Conservation (phyloP, 805 yeast species). For the Saccharomyces cerevisiae region DNA sequence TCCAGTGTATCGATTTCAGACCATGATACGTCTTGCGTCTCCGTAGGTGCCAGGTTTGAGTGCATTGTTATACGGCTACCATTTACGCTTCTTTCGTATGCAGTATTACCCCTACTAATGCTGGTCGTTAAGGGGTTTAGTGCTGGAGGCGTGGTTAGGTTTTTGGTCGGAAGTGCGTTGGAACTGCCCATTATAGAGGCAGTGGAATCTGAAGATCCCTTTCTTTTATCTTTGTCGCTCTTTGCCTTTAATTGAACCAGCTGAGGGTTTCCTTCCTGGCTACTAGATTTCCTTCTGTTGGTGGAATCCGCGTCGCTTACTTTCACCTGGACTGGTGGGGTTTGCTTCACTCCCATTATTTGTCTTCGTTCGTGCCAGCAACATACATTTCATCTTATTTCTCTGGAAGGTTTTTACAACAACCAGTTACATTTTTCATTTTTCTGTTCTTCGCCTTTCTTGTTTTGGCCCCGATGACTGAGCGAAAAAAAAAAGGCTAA, state of each 20-base stretch:
- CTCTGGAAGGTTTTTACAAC: neutral
- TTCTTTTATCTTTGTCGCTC: neutral
- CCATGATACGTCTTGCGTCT: constrained; percentile 57
- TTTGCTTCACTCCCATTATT: neutral
- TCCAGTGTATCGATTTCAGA: constrained; percentile 80
- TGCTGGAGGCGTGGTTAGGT: neutral
- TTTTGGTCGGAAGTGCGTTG: neutral
- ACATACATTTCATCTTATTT: too few species aligned
- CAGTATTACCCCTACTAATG: neutral
- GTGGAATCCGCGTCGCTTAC: neutral
- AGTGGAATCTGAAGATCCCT: neutral
- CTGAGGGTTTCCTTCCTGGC: neutral
- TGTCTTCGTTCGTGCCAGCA: neutral
- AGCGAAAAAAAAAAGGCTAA: neutral
- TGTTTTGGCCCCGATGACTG: neutral
- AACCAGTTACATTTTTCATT: neutral
- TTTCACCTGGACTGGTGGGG: neutral
- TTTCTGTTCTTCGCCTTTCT: neutral
- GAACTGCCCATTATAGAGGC: neutral
- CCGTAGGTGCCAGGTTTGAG: neutral
- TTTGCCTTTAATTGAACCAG: neutral
- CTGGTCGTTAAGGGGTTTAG: neutral
- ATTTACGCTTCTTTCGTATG: neutral
- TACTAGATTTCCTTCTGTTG: neutral
- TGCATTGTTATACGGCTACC: constrained; percentile 18